Conservation (phyloP, 2,329 filamentous ascomycete genomes). For the Tolypocladium ophioglossoides region DNA sequence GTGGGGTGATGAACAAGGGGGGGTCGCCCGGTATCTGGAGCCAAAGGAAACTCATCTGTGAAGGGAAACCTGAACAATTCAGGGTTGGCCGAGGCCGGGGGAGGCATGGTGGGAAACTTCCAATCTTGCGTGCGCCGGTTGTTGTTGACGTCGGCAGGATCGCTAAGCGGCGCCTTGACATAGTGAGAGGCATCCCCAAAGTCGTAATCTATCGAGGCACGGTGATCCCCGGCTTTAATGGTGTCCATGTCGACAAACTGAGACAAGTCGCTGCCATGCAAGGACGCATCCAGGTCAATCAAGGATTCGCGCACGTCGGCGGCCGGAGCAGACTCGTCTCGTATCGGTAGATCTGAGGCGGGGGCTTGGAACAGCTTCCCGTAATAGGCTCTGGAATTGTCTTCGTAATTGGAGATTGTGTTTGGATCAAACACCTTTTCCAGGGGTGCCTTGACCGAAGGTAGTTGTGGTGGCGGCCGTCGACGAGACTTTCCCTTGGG, state of each 20-base stretch:
- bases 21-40: slow-evolving; percentile 26
- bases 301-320: slow-evolving; percentile 48
- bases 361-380: slow-evolving; percentile 31
- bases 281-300: slow-evolving; percentile 53
- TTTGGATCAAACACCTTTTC: slow-evolving; percentile 59
- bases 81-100: slow-evolving; percentile 40
- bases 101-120: slow-evolving; percentile 45
- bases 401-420: slow-evolving; percentile 53
- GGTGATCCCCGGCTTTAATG: slow-evolving; percentile 38
- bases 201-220: slow-evolving; percentile 38
- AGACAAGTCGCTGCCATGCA: slow-evolving; percentile 44
- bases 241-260: slow-evolving; percentile 52
- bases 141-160: slow-evolving; percentile 43
- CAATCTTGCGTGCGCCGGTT: slow-evolving; percentile 44
- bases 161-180: slow-evolving; percentile 42
- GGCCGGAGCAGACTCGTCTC: slow-evolving; percentile 41
- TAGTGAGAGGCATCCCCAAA: slow-evolving; percentile 30
- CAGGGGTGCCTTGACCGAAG: slow-evolving; percentile 46
- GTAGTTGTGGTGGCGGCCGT: slow-evolving; percentile 47
- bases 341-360: slow-evolving; percentile 46
- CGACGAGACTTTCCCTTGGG: slow-evolving; percentile 42
- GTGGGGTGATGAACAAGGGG: slow-evolving; percentile 39
- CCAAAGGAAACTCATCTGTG: slow-evolving; percentile 18
- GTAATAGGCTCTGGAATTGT: slow-evolving; percentile 53
- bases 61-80: slow-evolving; percentile 42